Evolutionary conservation across 2,329 filamentous ascomycete genomes (phyloP).

Genomic region (Achaetomium macrosporum): DNA sequence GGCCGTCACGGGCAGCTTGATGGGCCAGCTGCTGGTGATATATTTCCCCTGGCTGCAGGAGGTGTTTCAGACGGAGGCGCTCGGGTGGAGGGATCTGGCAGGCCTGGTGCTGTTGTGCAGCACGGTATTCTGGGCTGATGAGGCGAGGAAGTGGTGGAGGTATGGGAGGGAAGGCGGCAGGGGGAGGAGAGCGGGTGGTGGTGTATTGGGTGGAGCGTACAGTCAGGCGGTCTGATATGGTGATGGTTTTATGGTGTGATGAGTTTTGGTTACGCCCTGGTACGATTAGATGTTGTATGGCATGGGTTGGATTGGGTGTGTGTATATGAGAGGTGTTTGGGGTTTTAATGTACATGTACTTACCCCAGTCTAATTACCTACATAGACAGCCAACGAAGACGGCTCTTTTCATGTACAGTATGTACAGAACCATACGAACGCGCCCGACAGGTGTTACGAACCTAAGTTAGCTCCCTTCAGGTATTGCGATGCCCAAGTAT

Average conservation of each 20-base stretch:
- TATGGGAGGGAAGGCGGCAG: constrained; percentile 37
- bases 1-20: constrained; percentile 76
- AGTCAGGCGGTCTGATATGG: constrained; percentile 13
- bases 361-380: no score
- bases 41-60: constrained; percentile 92
- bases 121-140: constrained; percentile 92
- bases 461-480: no score
- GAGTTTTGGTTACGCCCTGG: constrained; percentile 11
- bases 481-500: no score
- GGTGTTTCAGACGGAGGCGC: constrained; percentile 90
- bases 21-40: constrained; percentile 85
- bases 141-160: constrained; percentile 74
- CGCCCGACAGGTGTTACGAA: no score
- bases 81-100: constrained; percentile 68
- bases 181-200: no score
- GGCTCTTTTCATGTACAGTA: no score
- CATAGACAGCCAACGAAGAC: no score
- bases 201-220: constrained; percentile 6
- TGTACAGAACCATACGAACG: no score
- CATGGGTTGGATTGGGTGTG: neutral
- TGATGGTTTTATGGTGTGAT: neutral
- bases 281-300: constrained; percentile 2
- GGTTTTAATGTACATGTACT: neutral
- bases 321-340: neutral
- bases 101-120: constrained; percentile 71